Percentiles rank a stretch among this genome's conserved stretches.
Conservation (phyloP, 371 early-diverging fungal genomes). For the Globomyces sp. region DNA sequence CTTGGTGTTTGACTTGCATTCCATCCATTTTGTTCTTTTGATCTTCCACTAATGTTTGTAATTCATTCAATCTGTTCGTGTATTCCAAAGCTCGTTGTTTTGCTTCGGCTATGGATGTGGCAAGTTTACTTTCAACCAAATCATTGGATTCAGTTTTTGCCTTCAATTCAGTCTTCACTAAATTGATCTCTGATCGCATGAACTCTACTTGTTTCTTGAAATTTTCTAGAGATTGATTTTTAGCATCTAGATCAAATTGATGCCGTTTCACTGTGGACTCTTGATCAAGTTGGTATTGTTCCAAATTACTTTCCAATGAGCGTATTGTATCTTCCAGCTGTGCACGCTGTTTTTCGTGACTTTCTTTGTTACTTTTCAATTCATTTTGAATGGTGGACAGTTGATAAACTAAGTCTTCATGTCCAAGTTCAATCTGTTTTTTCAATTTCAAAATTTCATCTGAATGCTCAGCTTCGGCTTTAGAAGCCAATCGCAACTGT, state of each 20-base stretch:
- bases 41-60: background rate
- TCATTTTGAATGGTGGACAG: slow-evolving; percentile 2
- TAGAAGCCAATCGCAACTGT: background rate
- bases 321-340: slow-evolving; percentile 2
- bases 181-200: background rate
- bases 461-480: background rate
- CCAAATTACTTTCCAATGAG: background rate
- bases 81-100: background rate
- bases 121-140: too few species aligned
- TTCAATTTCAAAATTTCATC: background rate
- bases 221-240: background rate
- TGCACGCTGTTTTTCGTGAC: background rate
- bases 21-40: slow-evolving; percentile 1
- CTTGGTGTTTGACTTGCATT: background rate
- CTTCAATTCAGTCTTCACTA: background rate
- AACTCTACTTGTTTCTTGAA: background rate
- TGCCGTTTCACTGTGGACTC: background rate
- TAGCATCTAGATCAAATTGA: background rate
- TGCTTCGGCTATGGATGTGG: background rate
- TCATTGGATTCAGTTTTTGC: background rate
- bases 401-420: background rate
- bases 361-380: background rate
- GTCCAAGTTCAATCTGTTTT: background rate
- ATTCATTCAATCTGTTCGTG: background rate
- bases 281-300: slow-evolving; percentile 7